phyloP scores from a whole-genome alignment of 768 basidiomycete genomes.

The Hygrophorus pudorinus region DNA sequence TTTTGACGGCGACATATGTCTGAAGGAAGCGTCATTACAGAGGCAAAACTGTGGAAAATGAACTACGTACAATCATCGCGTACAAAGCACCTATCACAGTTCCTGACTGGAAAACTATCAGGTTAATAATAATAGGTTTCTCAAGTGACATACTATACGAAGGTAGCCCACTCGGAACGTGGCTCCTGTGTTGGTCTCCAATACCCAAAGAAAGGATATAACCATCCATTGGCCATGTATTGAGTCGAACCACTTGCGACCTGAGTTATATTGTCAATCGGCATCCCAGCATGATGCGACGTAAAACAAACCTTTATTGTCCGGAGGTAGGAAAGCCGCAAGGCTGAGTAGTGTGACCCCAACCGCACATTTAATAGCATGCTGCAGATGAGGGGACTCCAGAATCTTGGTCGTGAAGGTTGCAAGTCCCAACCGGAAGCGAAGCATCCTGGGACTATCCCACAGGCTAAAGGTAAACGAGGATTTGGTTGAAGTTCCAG shows the following conservation, averaged over 20 bases:
- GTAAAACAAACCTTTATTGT: too few species aligned
- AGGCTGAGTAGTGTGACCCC: slow-evolving; percentile 32
- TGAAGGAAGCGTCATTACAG: slow-evolving; percentile 8
- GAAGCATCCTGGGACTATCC: slow-evolving; percentile 19
- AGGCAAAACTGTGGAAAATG: not conserved
- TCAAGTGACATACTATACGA: slow-evolving; percentile 25
- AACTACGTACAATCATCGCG: slow-evolving; percentile 19
- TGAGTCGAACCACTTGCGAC: slow-evolving; percentile 25
- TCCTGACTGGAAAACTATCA: slow-evolving; percentile 15
- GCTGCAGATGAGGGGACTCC: slow-evolving; percentile 33
- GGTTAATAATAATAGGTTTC: not conserved
- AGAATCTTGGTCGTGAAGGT: slow-evolving; percentile 17
- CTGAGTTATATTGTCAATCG: slow-evolving; percentile 12
- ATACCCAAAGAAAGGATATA: slow-evolving; percentile 40
- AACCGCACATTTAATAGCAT: slow-evolving; percentile 35
- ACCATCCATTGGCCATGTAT: slow-evolving; percentile 41
- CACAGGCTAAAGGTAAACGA: slow-evolving; percentile 10
- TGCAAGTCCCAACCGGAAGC: slow-evolving; percentile 23
- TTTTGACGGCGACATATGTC: slow-evolving; percentile 28
- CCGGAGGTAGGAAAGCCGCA: slow-evolving; percentile 30
- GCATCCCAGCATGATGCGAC: too few species aligned
- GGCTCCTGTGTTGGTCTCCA: slow-evolving; percentile 43
- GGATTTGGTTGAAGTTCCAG: too few species aligned
- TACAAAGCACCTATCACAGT: slow-evolving; percentile 25
- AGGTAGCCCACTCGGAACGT: slow-evolving; percentile 38